phyloP scores from a whole-genome alignment of 2,329 filamentous ascomycete species.

The Fusarium succisae region DNA sequence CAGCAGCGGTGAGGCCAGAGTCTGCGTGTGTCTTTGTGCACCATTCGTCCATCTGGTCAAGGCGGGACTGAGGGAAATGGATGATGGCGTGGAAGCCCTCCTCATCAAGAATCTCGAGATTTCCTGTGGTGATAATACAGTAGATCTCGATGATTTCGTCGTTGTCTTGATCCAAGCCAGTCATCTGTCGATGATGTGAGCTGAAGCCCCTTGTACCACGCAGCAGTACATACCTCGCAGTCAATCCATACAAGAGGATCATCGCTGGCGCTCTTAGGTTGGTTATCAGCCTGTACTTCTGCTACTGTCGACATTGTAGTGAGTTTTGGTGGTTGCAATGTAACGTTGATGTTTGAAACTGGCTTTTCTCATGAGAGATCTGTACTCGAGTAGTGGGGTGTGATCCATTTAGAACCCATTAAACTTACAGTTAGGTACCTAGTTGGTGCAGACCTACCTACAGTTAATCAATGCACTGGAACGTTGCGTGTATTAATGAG shows the following conservation, averaged over 20 bases:
- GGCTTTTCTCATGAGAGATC: slow-evolving; percentile 17
- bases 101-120: slow-evolving; percentile 79
- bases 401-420: slow-evolving; percentile 2
- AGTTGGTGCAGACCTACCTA: background rate
- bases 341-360: slow-evolving; percentile 12
- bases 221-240: slow-evolving; percentile 54
- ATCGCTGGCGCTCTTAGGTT: slow-evolving; percentile 45
- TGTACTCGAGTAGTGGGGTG: slow-evolving; percentile 26
- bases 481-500: slow-evolving; percentile 44
- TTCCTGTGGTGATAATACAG: slow-evolving; percentile 86
- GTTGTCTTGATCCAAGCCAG: slow-evolving; percentile 70
- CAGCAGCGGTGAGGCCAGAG: slow-evolving; percentile 83
- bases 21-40: slow-evolving; percentile 81
- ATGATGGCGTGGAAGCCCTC: slow-evolving; percentile 83
- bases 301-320: slow-evolving; percentile 21
- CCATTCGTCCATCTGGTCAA: slow-evolving; percentile 89
- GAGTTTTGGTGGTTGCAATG: slow-evolving; percentile 18
- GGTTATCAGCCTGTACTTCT: slow-evolving; percentile 24
- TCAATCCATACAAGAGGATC: slow-evolving; percentile 89
- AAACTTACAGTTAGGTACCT: background rate
- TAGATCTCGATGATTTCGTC: slow-evolving; percentile 93
- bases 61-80: slow-evolving; percentile 73
- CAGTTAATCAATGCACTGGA: slow-evolving; percentile 37
- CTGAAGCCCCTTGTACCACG: slow-evolving; percentile 13
- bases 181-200: slow-evolving; percentile 74